Percentiles rank a stretch among this genome's conserved stretches.
Evolutionary conservation across 2,329 filamentous ascomycete genomes (phyloP).

Genomic region (Mycogone perniciosa): DNA sequence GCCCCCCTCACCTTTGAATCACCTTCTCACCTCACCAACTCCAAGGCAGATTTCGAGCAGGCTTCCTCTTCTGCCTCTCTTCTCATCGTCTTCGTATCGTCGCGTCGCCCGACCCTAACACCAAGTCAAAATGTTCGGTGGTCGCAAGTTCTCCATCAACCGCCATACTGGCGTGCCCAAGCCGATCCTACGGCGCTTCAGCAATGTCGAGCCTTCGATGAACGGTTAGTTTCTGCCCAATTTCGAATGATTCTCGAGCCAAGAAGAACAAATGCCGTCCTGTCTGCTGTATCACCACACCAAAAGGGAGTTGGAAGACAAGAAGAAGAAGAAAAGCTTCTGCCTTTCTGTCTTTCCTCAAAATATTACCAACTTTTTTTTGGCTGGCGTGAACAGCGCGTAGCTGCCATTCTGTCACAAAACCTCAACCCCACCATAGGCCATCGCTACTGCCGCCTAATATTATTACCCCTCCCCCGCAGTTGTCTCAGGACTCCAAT

Average conservation of each 20-base stretch:
- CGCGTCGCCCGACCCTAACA: no score
- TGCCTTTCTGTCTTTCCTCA: no score
- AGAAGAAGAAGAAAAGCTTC: background rate
- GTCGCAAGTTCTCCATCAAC: constrained; percentile 62
- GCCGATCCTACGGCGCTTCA: constrained; percentile 48
- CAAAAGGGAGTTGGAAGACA: background rate
- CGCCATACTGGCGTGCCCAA: constrained; percentile 57
- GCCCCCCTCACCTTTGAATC: background rate
- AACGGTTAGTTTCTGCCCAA: constrained; percentile 40
- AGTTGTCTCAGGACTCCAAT: background rate
- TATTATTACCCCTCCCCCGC: constrained; percentile 12
- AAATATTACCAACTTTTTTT: no score
- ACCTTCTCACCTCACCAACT: background rate
- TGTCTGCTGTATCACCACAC: constrained; percentile 1
- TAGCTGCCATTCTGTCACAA: no score
- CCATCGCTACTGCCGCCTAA: background rate
- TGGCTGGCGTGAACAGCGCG: no score
- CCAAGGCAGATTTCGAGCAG: background rate
- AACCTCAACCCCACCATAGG: background rate
- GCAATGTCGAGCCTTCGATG: constrained; percentile 48
- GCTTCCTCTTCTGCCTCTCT: background rate
- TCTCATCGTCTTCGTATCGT: background rate
- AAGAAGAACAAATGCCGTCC: background rate
- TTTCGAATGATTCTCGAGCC: no score
- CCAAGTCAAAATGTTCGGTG: constrained; percentile 40